Evolutionary conservation across 176 grass and related monocot species (phyloP).

Genomic region (Avena insularis): DNA sequence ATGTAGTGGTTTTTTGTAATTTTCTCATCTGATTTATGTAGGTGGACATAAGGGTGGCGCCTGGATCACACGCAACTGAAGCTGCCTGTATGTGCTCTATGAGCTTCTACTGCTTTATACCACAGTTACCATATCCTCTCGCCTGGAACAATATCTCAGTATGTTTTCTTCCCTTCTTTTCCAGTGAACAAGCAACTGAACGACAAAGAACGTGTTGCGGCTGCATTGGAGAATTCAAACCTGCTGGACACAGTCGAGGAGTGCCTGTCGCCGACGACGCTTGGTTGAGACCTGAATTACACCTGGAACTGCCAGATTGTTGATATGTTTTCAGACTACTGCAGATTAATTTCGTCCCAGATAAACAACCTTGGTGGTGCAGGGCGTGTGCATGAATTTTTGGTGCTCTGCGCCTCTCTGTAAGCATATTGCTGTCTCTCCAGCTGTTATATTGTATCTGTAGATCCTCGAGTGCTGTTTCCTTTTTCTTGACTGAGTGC

Average conservation of each 20-base stretch:
- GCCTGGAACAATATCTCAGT: constrained; percentile 18
- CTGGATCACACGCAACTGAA: constrained; percentile 95
- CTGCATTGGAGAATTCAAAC: constrained; percentile 83
- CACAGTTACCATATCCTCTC: not conserved
- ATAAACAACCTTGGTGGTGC: not conserved
- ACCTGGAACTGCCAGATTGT: not conserved
- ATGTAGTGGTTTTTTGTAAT: too few relatives aligned
- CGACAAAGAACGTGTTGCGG: constrained; percentile 93
- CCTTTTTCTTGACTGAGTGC: not conserved
- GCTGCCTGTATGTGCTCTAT: constrained; percentile 56
- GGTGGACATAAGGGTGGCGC: constrained; percentile 88
- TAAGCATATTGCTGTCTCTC: not conserved
- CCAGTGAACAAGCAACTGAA: constrained; percentile 98
- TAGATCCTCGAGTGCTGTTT: not conserved
- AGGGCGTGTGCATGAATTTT: constrained; percentile 39
- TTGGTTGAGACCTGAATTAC: constrained; percentile 54
- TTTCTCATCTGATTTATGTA: constrained; percentile 34
- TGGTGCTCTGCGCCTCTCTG: not conserved
- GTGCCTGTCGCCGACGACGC: constrained; percentile 78
- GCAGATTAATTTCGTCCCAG: too few relatives aligned
- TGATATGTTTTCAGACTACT: not conserved
- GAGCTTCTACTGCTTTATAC: not conserved
- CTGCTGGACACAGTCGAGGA: constrained; percentile 78
- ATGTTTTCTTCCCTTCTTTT: constrained; percentile 26
- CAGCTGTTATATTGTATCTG: not conserved